These are phyloP conservation scores for Golubevia pallescens DNA, from an alignment of 1,284 basidiomycete genomes.

Conservation along the genomic window DNA sequence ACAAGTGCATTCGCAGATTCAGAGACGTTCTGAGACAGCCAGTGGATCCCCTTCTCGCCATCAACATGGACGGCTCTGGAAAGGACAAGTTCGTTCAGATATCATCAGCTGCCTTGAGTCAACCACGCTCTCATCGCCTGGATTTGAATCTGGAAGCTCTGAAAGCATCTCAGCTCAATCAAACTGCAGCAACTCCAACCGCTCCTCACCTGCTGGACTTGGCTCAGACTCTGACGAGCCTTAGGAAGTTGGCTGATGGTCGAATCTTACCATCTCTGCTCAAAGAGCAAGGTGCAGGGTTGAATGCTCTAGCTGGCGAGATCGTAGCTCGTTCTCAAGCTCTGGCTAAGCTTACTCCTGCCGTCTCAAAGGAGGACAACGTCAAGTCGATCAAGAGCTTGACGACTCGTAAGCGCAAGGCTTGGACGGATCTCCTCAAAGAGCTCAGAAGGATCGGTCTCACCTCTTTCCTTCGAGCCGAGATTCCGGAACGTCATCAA, in stretches of 20 bases:
- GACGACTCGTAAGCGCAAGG: conserved; percentile 81
- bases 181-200: not conserved
- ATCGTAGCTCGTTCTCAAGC: conserved; percentile 76
- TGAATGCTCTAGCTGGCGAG: conserved; percentile 76
- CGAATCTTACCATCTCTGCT: conserved; percentile 24
- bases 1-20: conserved; percentile 89
- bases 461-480: conserved; percentile 75
- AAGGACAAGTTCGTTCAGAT: conserved; percentile 11
- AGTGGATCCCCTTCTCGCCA: conserved; percentile 61
- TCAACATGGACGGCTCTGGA: conserved; percentile 27
- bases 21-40: conserved; percentile 84
- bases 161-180: no score
- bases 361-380: conserved; percentile 61
- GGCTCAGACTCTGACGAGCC: conserved; percentile 27
- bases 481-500: conserved; percentile 73
- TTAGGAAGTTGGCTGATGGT: conserved; percentile 23
- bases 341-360: conserved; percentile 66
- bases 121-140: not conserved
- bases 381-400: conserved; percentile 79
- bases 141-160: not conserved
- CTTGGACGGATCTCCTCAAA: conserved; percentile 88
- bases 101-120: not conserved
- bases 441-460: conserved; percentile 84
- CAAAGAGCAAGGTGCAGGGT: conserved; percentile 24
- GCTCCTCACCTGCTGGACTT: conserved; percentile 22